Base-by-base conservation (phyloP, 495 filamentous ascomycete species). In the Xylaria palmicola region DNA sequence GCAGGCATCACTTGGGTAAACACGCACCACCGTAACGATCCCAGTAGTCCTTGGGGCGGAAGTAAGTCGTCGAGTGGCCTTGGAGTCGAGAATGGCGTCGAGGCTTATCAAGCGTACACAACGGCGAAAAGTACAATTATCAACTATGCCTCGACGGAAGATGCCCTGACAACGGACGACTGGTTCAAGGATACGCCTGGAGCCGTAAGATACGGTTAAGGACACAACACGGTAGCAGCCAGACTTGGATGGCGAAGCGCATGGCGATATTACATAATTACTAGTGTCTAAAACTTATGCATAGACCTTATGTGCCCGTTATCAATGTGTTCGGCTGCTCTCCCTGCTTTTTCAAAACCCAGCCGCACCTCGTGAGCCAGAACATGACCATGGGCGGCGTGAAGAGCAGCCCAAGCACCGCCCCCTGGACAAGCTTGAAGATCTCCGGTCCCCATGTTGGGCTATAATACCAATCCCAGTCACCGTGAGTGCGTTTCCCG, bases 1-100 rank as follows among this genome's bases (percentile, higher is more conserved):
- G 78, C 83, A 0, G 85, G 85, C 0, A 85, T 86, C 60, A 82
- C 83, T 13, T 86, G 85, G 84, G 79, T 85, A 24, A 87, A 87
- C 62, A 83, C 81, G 10, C 83, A 87, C 67, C 83, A 87, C 68
- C 71, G 83, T 32, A 85, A 85, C 59, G 82, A 85, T 51, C 81
- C 82, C n/a, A 83, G 81, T 47, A 84, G 81, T 52, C 81, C 83
- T 6, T 86, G 82, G 82, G 83, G 83, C 22, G 83, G 83, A 13
- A 76, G 81, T 51, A 81, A 79, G 60, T 60, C 64, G 30, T 75
- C 77, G 58, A 84, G 81, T 59, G 83, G 83, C 13, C 71, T 86
- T 0, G 83, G 83, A 1, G 84, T 80, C 55, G 82, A 85, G 72
- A 85, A 85, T 64, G 83, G 83, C 0, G 65, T 79, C 12, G 83